Evolutionary conservation across 371 early-diverging fungal genomes (phyloP), one percentile per base, ranked within the genome.

Genomic region (Phascolomyces articulosus): DNA sequence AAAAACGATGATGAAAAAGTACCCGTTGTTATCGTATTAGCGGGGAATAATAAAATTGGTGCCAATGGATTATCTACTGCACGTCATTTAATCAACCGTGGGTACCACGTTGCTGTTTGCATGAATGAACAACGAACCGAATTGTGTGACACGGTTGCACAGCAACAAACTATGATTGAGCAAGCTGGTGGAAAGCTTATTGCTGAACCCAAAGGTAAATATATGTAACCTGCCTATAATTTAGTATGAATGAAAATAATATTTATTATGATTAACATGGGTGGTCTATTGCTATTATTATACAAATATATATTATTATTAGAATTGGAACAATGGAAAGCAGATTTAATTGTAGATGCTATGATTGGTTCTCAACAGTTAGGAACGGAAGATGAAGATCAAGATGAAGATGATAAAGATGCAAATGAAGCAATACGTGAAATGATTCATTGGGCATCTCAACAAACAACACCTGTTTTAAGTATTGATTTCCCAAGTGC

Each of bases 261-360:
- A n/a, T n/a, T n/a, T n/a, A n/a, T n/a, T n/a, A n/a, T n/a, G n/a
- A n/a, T n/a, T n/a, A n/a, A n/a, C n/a, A n/a, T n/a, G n/a, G n/a
- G n/a, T n/a, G n/a, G n/a, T n/a, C n/a, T n/a, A n/a, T n/a, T n/a
- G n/a, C n/a, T n/a, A n/a, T n/a, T n/a, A n/a, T n/a, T n/a, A n/a
- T n/a, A n/a, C n/a, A n/a, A n/a, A n/a, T n/a, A n/a, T n/a, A n/a
- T n/a, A n/a, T n/a, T n/a, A n/a, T n/a, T n/a, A n/a, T 20, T 55
- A 68, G 69, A 54, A 53, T 41, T 69, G 27, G 23, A 57, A 18
- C 57, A 58, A 29, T 53, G 48, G 34, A 28, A 23, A 2, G 29
- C 87, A 77, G 93, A 93, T 65, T 55, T 93, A 26, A 87, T 95
- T 28, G 77, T 95, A 48, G 95, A 95, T 72, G 89, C 89, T 16